Percentiles rank a stretch among this genome's conserved stretches.
These are phyloP conservation scores for Pseudogymnoascus sp. DNA, from an alignment of 2,329 filamentous ascomycete genomes.

Conservation along the genomic window DNA sequence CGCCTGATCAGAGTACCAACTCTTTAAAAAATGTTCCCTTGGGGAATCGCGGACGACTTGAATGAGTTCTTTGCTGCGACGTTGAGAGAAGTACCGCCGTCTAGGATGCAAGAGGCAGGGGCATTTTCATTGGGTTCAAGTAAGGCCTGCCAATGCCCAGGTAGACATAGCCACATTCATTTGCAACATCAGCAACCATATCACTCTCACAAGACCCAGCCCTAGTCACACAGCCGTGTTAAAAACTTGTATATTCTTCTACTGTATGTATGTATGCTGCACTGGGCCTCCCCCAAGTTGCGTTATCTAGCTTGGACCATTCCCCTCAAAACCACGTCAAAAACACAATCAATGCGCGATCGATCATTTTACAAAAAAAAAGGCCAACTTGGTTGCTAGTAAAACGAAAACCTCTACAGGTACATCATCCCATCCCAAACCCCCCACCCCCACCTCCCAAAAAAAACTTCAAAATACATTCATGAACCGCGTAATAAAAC, in stretches of 20 bases:
- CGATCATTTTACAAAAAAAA: neutral
- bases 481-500: slow-evolving; percentile 7
- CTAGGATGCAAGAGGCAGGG: neutral
- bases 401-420: slow-evolving; percentile 6
- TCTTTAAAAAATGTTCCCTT: neutral
- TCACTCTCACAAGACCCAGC: neutral
- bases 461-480: slow-evolving; percentile 6
- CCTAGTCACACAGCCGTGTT: neutral
- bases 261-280: neutral
- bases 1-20: neutral
- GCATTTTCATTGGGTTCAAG: neutral
- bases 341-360: neutral
- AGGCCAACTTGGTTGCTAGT: slow-evolving; percentile 3
- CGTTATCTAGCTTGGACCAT: neutral
- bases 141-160: neutral
- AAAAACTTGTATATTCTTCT: neutral
- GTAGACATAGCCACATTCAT: neutral
- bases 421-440: neutral
- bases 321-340: neutral
- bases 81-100: neutral
- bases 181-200: neutral
- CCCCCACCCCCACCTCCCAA: neutral
- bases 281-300: neutral
- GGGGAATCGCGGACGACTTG: neutral
- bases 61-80: neutral